Conservation (phyloP, 208 protist genomes). For the Strigomonas culicis region DNA sequence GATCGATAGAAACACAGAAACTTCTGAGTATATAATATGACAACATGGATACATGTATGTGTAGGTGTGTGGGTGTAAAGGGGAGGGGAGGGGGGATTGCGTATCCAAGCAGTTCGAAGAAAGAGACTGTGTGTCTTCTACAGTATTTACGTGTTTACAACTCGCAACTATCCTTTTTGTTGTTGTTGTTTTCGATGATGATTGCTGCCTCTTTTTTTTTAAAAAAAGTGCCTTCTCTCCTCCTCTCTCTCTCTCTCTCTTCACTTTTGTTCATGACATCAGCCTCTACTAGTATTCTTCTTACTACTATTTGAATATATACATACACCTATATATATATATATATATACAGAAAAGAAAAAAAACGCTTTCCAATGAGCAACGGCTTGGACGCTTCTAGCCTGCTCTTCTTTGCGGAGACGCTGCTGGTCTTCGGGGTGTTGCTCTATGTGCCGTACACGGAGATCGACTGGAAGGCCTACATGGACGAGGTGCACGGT, state of each 20-base stretch:
- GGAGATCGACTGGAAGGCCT: constrained; percentile 89
- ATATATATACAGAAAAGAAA: constrained; percentile 14
- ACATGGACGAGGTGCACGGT: constrained; percentile 86
- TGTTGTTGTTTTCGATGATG: too few species aligned
- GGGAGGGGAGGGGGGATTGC: too few species aligned
- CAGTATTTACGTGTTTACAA: too few species aligned
- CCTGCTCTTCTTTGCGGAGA: constrained; percentile 15
- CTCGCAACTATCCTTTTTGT: too few species aligned
- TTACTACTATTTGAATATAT: background rate
- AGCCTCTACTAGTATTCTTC: background rate
- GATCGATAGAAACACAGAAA: too few species aligned
- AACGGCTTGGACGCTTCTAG: background rate
- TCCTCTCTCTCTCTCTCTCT: background rate
- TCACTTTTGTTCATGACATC: background rate
- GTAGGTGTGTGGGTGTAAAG: too few species aligned
- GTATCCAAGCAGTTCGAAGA: too few species aligned
- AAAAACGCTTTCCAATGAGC: background rate
- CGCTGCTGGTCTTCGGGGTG: constrained; percentile 32
- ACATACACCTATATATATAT: background rate
- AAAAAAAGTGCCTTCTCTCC: background rate
- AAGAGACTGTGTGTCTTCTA: too few species aligned
- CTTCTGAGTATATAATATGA: too few species aligned
- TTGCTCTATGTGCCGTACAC: constrained; percentile 63
- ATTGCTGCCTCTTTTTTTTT: background rate
- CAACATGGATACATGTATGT: too few species aligned